These are phyloP conservation scores for Globisporangium cystogenes DNA, from an alignment of 352 stramenopile genomes.

Conservation along the genomic window DNA sequence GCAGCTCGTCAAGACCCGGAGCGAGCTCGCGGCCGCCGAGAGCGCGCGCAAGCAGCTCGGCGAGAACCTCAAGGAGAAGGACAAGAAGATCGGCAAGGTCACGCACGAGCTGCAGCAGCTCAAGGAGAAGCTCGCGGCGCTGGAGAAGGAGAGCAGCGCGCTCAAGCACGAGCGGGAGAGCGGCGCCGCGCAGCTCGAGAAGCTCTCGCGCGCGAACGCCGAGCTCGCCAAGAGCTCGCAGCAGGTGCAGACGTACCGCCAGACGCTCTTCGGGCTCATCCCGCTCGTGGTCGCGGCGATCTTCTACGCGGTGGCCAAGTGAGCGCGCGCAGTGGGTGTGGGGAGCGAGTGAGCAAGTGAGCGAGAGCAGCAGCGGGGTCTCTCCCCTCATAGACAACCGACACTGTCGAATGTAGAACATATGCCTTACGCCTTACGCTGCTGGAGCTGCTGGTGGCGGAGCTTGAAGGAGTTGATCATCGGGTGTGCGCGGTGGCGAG, in stretches of 20 bases:
- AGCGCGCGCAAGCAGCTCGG: slow-evolving; percentile 40
- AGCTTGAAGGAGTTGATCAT: neutral
- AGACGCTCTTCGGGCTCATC: slow-evolving; percentile 47
- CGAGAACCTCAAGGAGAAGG: slow-evolving; percentile 56
- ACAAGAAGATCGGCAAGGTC: slow-evolving; percentile 64
- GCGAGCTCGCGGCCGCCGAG: slow-evolving; percentile 38
- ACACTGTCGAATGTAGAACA: slow-evolving; percentile 9
- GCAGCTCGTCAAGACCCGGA: slow-evolving; percentile 46
- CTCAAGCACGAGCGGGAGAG: slow-evolving; percentile 18
- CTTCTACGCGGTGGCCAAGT: slow-evolving; percentile 50
- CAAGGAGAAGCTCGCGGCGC: slow-evolving; percentile 30
- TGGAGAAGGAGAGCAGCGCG: slow-evolving; percentile 16
- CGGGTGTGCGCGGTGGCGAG: no score
- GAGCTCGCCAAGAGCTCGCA: slow-evolving; percentile 33
- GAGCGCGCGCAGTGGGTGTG: slow-evolving; percentile 13
- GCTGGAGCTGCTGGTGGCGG: neutral
- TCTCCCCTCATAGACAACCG: slow-evolving; percentile 1
- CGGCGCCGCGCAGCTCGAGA: slow-evolving; percentile 25
- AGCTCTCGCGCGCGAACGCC: slow-evolving; percentile 29
- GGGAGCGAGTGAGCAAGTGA: slow-evolving; percentile 27
- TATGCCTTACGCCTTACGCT: neutral
- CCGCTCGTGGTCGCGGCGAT: slow-evolving; percentile 43
- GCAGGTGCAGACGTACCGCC: slow-evolving; percentile 57
- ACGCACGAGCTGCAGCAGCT: slow-evolving; percentile 44
- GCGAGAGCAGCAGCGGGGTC: neutral